A percentile compares a stretch with the other conserved stretches of the same genome.
These are phyloP conservation scores for Aleurites moluccanus DNA, from an alignment of 441 rosid species.

Conservation along the genomic window DNA sequence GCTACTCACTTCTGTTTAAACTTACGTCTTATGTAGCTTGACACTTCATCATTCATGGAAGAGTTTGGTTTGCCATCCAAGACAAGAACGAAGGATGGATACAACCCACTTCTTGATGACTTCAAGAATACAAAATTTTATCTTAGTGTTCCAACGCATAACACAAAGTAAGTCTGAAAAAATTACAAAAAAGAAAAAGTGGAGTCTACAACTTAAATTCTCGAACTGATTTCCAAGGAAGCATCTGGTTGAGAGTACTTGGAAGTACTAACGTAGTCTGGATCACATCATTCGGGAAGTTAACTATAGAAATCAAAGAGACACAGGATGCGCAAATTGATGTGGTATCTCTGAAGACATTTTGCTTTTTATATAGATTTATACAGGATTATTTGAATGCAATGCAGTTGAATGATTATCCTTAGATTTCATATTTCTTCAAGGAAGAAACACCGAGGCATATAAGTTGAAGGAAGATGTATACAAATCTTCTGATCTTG, in stretches of 20 bases:
- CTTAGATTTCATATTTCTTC: slow-evolving; percentile 16
- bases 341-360: not conserved
- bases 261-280: not conserved
- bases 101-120: slow-evolving; percentile 94
- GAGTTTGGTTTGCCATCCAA: slow-evolving; percentile 89
- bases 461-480: not conserved
- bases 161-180: slow-evolving; percentile 40
- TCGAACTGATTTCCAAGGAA: slow-evolving; percentile 4
- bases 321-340: not conserved
- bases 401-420: not conserved
- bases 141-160: slow-evolving; percentile 93
- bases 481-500: too few relatives aligned
- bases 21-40: slow-evolving; percentile 48
- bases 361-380: not conserved
- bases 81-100: slow-evolving; percentile 90
- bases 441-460: not conserved
- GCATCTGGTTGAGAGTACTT: slow-evolving; percentile 1
- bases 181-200: too few relatives aligned
- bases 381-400: not conserved
- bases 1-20: not conserved
- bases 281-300: too few relatives aligned
- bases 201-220: not conserved
- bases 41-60: slow-evolving; percentile 90
- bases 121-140: slow-evolving; percentile 91
- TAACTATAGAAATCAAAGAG: not conserved